Percentiles rank a stretch among this genome's conserved stretches.
Conservation (phyloP, 768 basidiomycete species). For the Mycena filopes region DNA sequence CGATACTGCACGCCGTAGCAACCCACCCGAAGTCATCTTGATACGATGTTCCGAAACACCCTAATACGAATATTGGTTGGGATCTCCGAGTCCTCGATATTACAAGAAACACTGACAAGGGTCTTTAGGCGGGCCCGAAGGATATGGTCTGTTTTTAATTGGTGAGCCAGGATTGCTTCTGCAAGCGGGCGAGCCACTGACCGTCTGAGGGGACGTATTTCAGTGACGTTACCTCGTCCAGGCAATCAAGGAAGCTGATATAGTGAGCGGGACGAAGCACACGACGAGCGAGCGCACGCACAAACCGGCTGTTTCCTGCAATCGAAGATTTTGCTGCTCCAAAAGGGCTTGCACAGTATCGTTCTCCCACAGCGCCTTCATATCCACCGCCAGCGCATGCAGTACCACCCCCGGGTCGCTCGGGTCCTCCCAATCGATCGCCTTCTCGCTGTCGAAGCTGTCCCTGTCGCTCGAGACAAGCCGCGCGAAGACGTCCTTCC, state of each 20-base stretch:
- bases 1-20: slow-evolving; percentile 10
- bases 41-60: slow-evolving; percentile 81
- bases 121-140: slow-evolving; percentile 78
- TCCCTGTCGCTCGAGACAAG: slow-evolving; percentile 43
- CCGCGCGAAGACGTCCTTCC: slow-evolving; percentile 61
- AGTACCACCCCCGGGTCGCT: slow-evolving; percentile 69
- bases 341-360: slow-evolving; percentile 62
- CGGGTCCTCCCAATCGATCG: slow-evolving; percentile 57
- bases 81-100: slow-evolving; percentile 1
- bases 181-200: slow-evolving; percentile 38
- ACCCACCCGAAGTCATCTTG: slow-evolving; percentile 61
- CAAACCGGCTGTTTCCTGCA: slow-evolving; percentile 82
- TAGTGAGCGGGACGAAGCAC: slow-evolving; percentile 28
- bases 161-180: background rate
- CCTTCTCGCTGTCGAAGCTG: slow-evolving; percentile 43
- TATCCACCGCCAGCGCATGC: slow-evolving; percentile 70
- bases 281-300: slow-evolving; percentile 48
- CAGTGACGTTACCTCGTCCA: slow-evolving; percentile 70
- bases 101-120: slow-evolving; percentile 41
- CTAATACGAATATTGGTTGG: slow-evolving; percentile 29
- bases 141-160: slow-evolving; percentile 67
- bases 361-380: slow-evolving; percentile 73
- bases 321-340: slow-evolving; percentile 60
- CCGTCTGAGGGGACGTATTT: slow-evolving; percentile 77
- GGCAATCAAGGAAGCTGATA: slow-evolving; percentile 72